A percentile compares a stretch with the other conserved stretches of the same genome.
Conservation (phyloP, 164 flowering plant genomes). For the Nymphaea thermarum region DNA sequence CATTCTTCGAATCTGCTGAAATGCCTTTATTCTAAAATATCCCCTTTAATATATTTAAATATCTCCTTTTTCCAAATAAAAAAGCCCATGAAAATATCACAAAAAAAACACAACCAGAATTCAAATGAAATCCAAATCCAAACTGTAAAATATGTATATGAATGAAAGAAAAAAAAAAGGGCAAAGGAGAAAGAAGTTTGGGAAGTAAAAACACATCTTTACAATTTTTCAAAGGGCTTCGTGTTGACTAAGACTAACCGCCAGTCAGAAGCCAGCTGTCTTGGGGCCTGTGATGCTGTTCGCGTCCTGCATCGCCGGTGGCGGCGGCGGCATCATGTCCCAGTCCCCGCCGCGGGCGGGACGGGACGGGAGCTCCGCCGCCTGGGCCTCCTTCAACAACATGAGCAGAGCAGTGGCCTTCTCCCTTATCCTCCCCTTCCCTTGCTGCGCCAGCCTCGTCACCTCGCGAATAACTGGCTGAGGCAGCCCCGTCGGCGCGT, state of each 20-base stretch:
- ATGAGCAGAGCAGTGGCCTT: not conserved
- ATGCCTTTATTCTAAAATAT: no score
- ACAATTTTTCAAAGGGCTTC: not conserved
- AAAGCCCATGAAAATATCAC: not conserved
- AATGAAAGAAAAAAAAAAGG: not conserved
- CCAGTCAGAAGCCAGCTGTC: not conserved
- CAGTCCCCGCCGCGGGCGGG: not conserved
- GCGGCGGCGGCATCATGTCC: not conserved
- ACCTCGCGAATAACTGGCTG: not conserved
- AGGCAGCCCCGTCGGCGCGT: not conserved
- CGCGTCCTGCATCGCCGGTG: not conserved
- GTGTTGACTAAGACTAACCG: not conserved
- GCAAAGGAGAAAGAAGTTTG: not conserved
- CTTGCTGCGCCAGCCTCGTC: not conserved
- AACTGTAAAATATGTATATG: no score
- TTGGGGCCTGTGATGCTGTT: not conserved
- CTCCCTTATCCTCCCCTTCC: not conserved
- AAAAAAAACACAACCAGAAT: not conserved
- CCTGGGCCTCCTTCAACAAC: constrained; percentile 1
- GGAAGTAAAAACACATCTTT: not conserved
- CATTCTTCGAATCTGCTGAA: no score
- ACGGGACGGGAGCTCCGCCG: not conserved
- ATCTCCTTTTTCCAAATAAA: no score
- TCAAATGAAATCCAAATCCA: no score
- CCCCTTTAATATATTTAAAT: no score